Base-by-base conservation (phyloP, 1,284 basidiomycete genomes). In the Rhodotorula sp. region DNA sequence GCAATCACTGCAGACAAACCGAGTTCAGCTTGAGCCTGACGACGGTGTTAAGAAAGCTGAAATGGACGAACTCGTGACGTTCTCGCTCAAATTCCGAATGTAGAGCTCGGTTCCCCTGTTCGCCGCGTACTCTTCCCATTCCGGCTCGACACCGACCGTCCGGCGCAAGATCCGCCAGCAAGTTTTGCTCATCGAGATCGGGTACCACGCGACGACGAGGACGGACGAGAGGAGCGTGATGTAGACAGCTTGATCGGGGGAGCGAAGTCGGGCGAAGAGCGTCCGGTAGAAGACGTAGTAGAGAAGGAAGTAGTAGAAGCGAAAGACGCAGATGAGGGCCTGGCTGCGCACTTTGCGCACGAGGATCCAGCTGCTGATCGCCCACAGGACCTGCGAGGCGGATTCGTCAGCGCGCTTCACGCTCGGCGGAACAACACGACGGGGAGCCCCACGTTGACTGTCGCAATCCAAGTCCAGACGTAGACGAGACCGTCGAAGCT, bases 21-120 rank as follows among this genome's bases (percentile, higher is more conserved):
- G 16, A 21, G 23, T 7, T 3, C 18, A 31, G 18, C 29, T 29
- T 31, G 59, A 47, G 26, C 1, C 10, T 15, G 34, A 23, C 14
- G 21, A 48, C 18, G 34, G 14, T 18, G 31, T 46, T 47, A 8
- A 18, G 21, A 26, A 8, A 82, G 7, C 79, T 82, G 3, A 85
- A 78, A 84, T 79, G 1, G 77, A 79, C 65, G 54, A 7, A 81
- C 82, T 86, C 7, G 85, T 85, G 5, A 84, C 83, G 71, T 86
- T 86, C 75, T 87, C 85, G n/a, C 85, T 85, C 34, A 86, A 74
- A 58, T 85, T 84, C n/a, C 86, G 79, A 46, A 85, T 80, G 76
- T 85, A 86, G 65, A 86, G 84, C 20, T 81, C 81, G 68, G 71
- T 16, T 0, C 64, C 34, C 39, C 57, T 31, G 61, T 52, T 20